These are phyloP conservation scores for Lithohypha guttulata DNA, from an alignment of 2,329 filamentous ascomycete genomes.

Conservation along the genomic window DNA sequence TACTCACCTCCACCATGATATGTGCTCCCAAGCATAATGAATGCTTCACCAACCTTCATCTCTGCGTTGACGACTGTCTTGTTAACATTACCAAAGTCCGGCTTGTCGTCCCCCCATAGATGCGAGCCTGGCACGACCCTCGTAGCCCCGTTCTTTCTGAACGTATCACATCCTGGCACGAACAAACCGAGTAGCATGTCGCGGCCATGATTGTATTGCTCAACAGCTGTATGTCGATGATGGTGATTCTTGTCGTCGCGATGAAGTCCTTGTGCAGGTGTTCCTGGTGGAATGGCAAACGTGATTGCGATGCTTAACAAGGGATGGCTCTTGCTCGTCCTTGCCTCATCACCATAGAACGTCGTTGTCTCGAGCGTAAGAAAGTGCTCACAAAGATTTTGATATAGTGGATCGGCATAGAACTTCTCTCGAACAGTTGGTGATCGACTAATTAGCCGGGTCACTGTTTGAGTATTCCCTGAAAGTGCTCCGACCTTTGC, in stretches of 20 bases:
- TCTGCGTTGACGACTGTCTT: conserved; percentile 22
- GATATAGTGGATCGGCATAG: conserved; percentile 25
- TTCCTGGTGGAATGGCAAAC: conserved; percentile 28
- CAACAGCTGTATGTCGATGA: conserved; percentile 20
- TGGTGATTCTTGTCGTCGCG: conserved; percentile 32
- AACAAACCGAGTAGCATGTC: conserved; percentile 23
- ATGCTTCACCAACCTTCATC: conserved; percentile 28
- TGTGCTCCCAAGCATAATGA: conserved; percentile 28
- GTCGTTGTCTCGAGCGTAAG: conserved; percentile 25
- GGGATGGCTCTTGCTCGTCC: conserved; percentile 25
- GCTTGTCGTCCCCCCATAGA: conserved; percentile 20
- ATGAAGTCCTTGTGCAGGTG: conserved; percentile 26
- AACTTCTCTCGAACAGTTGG: conserved; percentile 27
- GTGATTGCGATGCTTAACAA: conserved; percentile 29
- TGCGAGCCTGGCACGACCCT: conserved; percentile 25
- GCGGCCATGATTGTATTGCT: conserved; percentile 16
- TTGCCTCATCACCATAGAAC: conserved; percentile 25
- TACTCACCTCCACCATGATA: conserved; percentile 28
- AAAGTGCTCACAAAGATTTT: conserved; percentile 22
- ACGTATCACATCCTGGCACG: conserved; percentile 21
- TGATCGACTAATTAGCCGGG: conserved; percentile 26
- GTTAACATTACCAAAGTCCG: conserved; percentile 11
- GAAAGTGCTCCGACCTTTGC: conserved; percentile 1
- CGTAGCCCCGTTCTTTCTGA: conserved; percentile 25
- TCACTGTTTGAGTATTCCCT: conserved; percentile 21